Conservation (phyloP, 345 rosid species). For the Hibiscus trionum region DNA sequence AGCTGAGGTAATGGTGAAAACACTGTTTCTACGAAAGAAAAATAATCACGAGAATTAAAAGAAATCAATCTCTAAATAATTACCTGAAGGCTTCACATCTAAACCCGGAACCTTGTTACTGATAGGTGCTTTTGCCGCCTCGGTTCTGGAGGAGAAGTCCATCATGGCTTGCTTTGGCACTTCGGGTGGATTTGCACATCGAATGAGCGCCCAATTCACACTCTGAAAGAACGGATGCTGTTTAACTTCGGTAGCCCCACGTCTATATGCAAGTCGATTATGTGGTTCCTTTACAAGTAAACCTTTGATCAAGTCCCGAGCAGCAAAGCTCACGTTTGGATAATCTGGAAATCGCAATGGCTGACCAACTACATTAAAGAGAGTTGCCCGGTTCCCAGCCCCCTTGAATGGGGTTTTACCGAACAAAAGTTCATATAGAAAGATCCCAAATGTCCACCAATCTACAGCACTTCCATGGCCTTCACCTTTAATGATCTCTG, state of each 20-base stretch:
- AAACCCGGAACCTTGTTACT: constrained; percentile 13
- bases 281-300: constrained; percentile 79
- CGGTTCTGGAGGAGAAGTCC: constrained; percentile 24
- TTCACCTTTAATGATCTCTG: constrained; percentile 80
- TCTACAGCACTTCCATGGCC: constrained; percentile 91
- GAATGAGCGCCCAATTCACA: constrained; percentile 80
- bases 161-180: constrained; percentile 37
- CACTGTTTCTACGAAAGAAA: constrained; percentile 1
- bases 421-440: constrained; percentile 71
- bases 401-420: constrained; percentile 83
- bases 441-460: constrained; percentile 92
- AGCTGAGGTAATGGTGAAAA: not conserved
- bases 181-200: constrained; percentile 73
- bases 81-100: constrained; percentile 49
- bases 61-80: constrained; percentile 73
- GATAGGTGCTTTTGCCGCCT: constrained; percentile 24
- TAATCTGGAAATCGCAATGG: constrained; percentile 64
- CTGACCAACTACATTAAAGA: constrained; percentile 69
- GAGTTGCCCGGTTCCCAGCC: constrained; percentile 54
- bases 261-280: constrained; percentile 61
- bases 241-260: constrained; percentile 81
- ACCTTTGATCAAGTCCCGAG: constrained; percentile 67
- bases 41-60: constrained; percentile 33
- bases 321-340: constrained; percentile 68
- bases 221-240: constrained; percentile 80